phyloP scores from a whole-genome alignment of 208 protist genomes.

The Borovskyia barvae region DNA sequence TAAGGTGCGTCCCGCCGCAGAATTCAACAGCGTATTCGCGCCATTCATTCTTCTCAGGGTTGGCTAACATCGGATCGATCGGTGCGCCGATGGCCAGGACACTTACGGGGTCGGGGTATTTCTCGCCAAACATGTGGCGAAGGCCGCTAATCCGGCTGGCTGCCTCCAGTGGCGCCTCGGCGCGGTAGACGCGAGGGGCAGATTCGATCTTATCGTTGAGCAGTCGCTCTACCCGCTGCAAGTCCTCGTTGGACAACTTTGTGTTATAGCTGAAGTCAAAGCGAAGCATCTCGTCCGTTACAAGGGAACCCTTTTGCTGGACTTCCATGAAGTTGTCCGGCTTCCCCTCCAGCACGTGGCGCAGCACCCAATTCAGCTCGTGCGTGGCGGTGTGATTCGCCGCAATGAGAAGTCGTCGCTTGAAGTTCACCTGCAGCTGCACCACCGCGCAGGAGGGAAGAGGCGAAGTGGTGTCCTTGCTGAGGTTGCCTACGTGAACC shows the following conservation, averaged over 20 bases:
- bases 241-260: constrained; percentile 78
- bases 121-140: constrained; percentile 97
- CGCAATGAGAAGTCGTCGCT: constrained; percentile 69
- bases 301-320: constrained; percentile 94
- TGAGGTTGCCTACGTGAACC: constrained; percentile 94
- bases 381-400: constrained; percentile 98
- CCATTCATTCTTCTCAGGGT: constrained; percentile 89
- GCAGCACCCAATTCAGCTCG: constrained; percentile 96
- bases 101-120: constrained; percentile 98
- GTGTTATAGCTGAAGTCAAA: constrained; percentile 97
- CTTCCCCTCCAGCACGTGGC: constrained; percentile 85
- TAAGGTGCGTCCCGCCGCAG: constrained; percentile 97
- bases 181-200: constrained; percentile 79
- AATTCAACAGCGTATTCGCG: constrained; percentile 95
- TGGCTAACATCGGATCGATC: constrained; percentile 87
- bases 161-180: constrained; percentile 82
- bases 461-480: constrained; percentile 43
- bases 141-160: constrained; percentile 79
- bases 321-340: constrained; percentile 84
- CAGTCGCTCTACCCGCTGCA: constrained; percentile 82
- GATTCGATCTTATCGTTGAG: constrained; percentile 88
- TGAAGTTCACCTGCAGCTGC: constrained; percentile 90
- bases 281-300: constrained; percentile 91
- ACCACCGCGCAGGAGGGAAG: constrained; percentile 70
- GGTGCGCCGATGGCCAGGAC: constrained; percentile 95